Conservation (phyloP, 1,284 basidiomycete genomes). For the Jaminaea rosea region DNA sequence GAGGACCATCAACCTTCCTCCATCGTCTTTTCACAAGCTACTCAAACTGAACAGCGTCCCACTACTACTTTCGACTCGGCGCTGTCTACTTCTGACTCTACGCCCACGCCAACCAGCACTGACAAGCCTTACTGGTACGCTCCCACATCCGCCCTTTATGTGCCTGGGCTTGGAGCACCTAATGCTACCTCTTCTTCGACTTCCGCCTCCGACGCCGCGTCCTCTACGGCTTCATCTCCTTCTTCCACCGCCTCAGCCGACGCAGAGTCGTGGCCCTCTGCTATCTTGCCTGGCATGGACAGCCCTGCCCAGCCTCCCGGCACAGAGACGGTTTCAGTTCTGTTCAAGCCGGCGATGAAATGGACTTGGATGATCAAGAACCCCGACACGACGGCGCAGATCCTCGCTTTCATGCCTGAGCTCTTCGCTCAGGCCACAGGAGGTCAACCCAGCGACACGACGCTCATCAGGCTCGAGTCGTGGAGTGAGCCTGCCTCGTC, state of each 20-base stretch:
- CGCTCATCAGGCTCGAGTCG: constrained; percentile 25
- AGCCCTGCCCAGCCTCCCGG: constrained; percentile 17
- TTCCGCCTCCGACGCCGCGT: not conserved
- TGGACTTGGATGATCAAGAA: constrained; percentile 38
- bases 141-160: not conserved
- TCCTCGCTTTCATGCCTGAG: constrained; percentile 43
- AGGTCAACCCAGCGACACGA: not conserved
- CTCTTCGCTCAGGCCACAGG: constrained; percentile 17
- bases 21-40: too few relatives aligned
- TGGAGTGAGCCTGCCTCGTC: constrained; percentile 5
- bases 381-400: constrained; percentile 38
- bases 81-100: constrained; percentile 2
- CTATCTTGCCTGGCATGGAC: constrained; percentile 22
- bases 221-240: not conserved
- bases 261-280: constrained; percentile 13
- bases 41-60: too few relatives aligned
- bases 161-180: not conserved
- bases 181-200: not conserved
- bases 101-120: constrained; percentile 1
- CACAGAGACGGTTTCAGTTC: constrained; percentile 24
- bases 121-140: not conserved
- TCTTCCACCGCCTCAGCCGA: not conserved
- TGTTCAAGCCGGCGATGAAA: constrained; percentile 31
- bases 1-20: too few relatives aligned
- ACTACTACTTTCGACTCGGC: not conserved